These are phyloP conservation scores for Penicillium steckii DNA, from an alignment of 495 filamentous ascomycete species.

Conservation along the genomic window DNA sequence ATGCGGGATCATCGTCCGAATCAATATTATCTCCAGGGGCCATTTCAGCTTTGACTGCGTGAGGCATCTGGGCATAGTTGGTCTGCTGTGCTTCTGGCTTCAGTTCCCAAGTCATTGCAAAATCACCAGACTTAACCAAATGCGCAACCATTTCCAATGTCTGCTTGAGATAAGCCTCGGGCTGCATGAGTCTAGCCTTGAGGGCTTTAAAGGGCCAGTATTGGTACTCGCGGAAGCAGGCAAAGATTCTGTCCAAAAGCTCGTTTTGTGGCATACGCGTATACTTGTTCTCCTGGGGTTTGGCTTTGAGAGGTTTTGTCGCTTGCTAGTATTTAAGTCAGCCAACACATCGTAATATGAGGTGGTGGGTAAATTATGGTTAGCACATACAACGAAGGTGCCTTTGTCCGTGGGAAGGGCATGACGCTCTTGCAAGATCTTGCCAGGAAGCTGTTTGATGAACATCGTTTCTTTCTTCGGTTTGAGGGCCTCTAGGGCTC, in stretches of 20 bases:
- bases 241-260: conserved; percentile 78
- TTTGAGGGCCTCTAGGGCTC: conserved; percentile 61
- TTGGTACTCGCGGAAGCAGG: conserved; percentile 74
- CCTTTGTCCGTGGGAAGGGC: conserved; percentile 36
- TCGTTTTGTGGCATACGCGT: conserved; percentile 84
- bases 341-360: not conserved
- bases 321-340: conserved; percentile 24
- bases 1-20: conserved; percentile 44
- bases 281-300: conserved; percentile 71
- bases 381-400: conserved; percentile 42
- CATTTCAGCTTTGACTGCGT: conserved; percentile 45
- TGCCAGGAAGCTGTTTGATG: conserved; percentile 39
- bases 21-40: conserved; percentile 48
- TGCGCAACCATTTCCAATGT: conserved; percentile 78
- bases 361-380: not conserved
- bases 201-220: conserved; percentile 90
- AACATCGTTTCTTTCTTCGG: conserved; percentile 55
- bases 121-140: conserved; percentile 74
- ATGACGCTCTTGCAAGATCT: conserved; percentile 37
- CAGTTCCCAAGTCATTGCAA: conserved; percentile 80
- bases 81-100: conserved; percentile 67
- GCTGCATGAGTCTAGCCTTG: conserved; percentile 70
- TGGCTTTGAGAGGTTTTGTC: conserved; percentile 37
- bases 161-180: conserved; percentile 87
- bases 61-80: conserved; percentile 44